Evolutionary conservation across 2,329 filamentous ascomycete genomes (phyloP).

Genomic region (Phaeosphaeriaceae sp.): DNA sequence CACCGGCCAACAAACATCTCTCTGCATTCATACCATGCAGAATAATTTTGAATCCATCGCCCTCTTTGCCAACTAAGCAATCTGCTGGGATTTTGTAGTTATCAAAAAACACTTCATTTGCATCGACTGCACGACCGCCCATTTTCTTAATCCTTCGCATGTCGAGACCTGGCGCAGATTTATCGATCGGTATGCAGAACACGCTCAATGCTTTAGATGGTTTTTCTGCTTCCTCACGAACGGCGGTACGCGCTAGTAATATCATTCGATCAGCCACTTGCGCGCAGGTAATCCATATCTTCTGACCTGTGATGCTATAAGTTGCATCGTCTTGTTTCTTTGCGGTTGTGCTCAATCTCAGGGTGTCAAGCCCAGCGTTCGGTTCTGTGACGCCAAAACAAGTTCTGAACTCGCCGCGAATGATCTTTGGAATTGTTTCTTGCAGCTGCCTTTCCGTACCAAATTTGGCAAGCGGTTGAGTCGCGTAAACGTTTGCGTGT

Average conservation of each 20-base stretch:
- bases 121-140: slow-evolving; percentile 81
- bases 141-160: slow-evolving; percentile 81
- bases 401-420: slow-evolving; percentile 72
- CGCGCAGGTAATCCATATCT: slow-evolving; percentile 89
- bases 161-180: slow-evolving; percentile 64
- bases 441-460: slow-evolving; percentile 69
- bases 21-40: slow-evolving; percentile 60
- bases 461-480: slow-evolving; percentile 76
- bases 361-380: slow-evolving; percentile 78
- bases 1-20: slow-evolving; percentile 65
- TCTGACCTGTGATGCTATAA: slow-evolving; percentile 77
- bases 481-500: slow-evolving; percentile 73
- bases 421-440: slow-evolving; percentile 71
- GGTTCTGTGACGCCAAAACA: slow-evolving; percentile 90
- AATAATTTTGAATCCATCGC: slow-evolving; percentile 75
- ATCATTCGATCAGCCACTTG: slow-evolving; percentile 86
- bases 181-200: slow-evolving; percentile 80
- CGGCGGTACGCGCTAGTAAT: slow-evolving; percentile 76
- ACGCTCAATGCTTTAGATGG: slow-evolving; percentile 78
- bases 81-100: slow-evolving; percentile 71
- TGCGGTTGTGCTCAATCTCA: slow-evolving; percentile 62
- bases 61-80: slow-evolving; percentile 73
- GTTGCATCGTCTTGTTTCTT: slow-evolving; percentile 60
- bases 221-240: slow-evolving; percentile 69
- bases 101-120: slow-evolving; percentile 89